Percentiles rank a stretch among this genome's conserved stretches.
Evolutionary conservation across 495 filamentous ascomycete species (phyloP).

Genomic region (Evansstolkia leycettana): DNA sequence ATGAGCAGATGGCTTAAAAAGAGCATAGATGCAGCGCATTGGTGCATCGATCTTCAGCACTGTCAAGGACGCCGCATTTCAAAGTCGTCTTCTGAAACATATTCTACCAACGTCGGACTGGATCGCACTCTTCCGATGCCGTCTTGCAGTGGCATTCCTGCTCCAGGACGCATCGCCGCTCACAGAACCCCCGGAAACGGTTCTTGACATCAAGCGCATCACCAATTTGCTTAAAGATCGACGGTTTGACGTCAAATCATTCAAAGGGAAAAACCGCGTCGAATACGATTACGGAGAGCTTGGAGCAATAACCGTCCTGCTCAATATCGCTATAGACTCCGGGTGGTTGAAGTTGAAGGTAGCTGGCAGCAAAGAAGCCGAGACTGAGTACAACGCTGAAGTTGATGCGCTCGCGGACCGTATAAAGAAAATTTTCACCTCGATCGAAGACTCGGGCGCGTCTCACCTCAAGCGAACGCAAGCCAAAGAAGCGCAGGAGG

Average conservation of each 20-base stretch:
- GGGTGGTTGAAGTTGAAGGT: conserved; percentile 25
- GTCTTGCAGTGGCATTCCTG: conserved; percentile 63
- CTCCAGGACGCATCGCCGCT: conserved; percentile 40
- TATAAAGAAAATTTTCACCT: conserved; percentile 54
- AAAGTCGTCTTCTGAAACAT: conserved; percentile 45
- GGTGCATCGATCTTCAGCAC: conserved; percentile 39
- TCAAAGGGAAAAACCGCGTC: conserved; percentile 12
- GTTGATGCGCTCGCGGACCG: conserved; percentile 53
- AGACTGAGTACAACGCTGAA: conserved; percentile 48
- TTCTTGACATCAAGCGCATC: conserved; percentile 40
- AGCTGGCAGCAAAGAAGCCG: conserved; percentile 20
- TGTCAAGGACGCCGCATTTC: conserved; percentile 38
- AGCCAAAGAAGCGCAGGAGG: conserved; percentile 59
- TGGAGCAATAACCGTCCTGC: conserved; percentile 45
- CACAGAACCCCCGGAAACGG: conserved; percentile 24
- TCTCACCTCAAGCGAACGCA: conserved; percentile 59
- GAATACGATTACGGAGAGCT: conserved; percentile 59
- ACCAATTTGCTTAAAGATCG: conserved; percentile 37
- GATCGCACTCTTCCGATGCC: conserved; percentile 50
- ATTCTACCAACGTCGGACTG: conserved; percentile 41
- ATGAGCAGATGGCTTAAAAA: no score
- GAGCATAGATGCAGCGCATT: conserved; percentile 38
- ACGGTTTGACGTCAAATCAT: conserved; percentile 32
- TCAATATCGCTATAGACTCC: conserved; percentile 64
- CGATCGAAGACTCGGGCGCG: conserved; percentile 64